Conservation (phyloP, 352 stramenopile species). For the Phytophthora parvispora region DNA sequence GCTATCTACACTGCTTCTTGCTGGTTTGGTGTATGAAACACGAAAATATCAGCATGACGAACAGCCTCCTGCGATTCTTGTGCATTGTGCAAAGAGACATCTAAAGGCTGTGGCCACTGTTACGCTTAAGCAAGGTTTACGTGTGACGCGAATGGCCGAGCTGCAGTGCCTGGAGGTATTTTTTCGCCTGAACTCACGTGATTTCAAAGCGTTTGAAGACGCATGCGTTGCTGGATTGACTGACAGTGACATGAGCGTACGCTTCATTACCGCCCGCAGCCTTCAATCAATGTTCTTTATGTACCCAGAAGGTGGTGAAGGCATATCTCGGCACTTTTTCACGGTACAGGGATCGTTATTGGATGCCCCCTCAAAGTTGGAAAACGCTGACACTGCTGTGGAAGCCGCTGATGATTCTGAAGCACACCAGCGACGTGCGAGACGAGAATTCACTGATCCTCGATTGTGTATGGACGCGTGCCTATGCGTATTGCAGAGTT, state of each 20-base stretch:
- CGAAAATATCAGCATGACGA: constrained; percentile 66
- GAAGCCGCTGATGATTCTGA: constrained; percentile 5
- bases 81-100: constrained; percentile 54
- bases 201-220: constrained; percentile 69
- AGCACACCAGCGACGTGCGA: background rate
- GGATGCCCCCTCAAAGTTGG: constrained; percentile 20
- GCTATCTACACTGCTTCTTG: constrained; percentile 52
- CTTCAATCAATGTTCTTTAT: constrained; percentile 85
- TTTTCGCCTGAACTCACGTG: constrained; percentile 67
- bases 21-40: constrained; percentile 61
- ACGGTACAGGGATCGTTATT: constrained; percentile 36
- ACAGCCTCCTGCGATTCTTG: constrained; percentile 52
- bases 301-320: constrained; percentile 74
- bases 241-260: constrained; percentile 70
- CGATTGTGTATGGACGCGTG: constrained; percentile 44
- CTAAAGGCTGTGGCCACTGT: constrained; percentile 31
- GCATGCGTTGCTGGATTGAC: constrained; percentile 50
- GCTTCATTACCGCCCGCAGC: constrained; percentile 47
- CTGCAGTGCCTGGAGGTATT: constrained; percentile 70
- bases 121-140: constrained; percentile 26
- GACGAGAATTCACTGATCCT: constrained; percentile 19
- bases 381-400: background rate
- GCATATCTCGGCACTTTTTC: constrained; percentile 69
- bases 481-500: constrained; percentile 56
- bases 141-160: constrained; percentile 45